phyloP scores from a whole-genome alignment of 1,284 basidiomycete genomes.

The Puccinia novopanici region DNA sequence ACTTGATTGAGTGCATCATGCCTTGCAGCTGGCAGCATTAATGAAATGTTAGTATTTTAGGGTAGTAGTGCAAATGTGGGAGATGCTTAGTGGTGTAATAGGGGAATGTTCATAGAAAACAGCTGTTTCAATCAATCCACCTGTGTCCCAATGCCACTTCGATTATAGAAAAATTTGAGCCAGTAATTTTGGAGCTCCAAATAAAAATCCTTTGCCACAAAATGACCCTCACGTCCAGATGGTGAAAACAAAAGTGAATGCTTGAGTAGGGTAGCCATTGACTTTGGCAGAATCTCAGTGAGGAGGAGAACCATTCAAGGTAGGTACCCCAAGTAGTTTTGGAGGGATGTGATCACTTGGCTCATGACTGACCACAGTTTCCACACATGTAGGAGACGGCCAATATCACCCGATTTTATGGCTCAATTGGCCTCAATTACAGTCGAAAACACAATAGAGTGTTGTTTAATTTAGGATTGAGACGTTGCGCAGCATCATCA shows the following conservation, averaged over 20 bases:
- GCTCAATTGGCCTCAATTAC: slow-evolving; percentile 1
- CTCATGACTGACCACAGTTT: slow-evolving; percentile 5
- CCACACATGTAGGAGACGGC: slow-evolving; percentile 10
- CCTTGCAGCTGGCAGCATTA: not conserved
- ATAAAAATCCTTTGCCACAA: slow-evolving; percentile 34
- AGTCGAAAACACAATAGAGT: not conserved
- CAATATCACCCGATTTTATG: slow-evolving; percentile 8
- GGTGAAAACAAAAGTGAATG: slow-evolving; percentile 24
- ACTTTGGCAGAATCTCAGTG: not conserved
- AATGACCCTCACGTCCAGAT: slow-evolving; percentile 8
- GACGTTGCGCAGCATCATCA: not conserved
- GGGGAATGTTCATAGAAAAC: no score
- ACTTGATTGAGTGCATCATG: slow-evolving; percentile 1
- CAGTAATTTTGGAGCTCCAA: slow-evolving; percentile 30
- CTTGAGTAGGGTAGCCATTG: not conserved
- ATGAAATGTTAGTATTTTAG: no score
- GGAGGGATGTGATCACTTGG: not conserved
- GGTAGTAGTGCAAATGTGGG: no score
- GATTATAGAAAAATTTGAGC: slow-evolving; percentile 19
- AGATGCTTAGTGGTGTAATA: no score
- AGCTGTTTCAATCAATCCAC: no score
- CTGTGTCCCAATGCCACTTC: no score
- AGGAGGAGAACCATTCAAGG: not conserved
- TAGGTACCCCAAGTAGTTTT: slow-evolving; percentile 4
- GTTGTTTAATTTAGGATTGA: not conserved